These are phyloP conservation scores for Vitis cinerea DNA, from an alignment of 164 flowering plant genomes.

Conservation along the genomic window DNA sequence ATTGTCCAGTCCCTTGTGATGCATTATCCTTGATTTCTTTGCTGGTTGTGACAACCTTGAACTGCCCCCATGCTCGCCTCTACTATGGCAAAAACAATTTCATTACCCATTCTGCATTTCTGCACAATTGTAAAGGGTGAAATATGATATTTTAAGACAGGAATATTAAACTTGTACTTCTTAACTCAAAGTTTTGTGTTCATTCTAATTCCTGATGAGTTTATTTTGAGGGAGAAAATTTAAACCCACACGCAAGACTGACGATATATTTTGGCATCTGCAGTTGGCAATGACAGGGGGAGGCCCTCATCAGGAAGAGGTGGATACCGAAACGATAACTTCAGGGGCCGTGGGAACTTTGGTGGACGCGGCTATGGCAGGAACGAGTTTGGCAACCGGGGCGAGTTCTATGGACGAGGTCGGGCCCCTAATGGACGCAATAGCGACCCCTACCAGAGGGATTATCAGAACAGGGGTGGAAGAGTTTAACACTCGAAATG, in stretches of 20 bases:
- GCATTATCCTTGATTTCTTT: too few species aligned
- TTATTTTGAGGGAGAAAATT: neutral
- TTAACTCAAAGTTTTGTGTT: too few species aligned
- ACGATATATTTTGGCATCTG: neutral
- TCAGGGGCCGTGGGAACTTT: conserved; percentile 26
- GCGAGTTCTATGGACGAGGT: conserved; percentile 14
- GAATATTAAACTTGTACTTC: too few species aligned
- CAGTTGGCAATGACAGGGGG: conserved; percentile 26
- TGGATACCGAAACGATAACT: conserved; percentile 26
- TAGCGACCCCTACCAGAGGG: conserved; percentile 12
- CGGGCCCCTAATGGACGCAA: conserved; percentile 6
- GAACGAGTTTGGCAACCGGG: conserved; percentile 14
- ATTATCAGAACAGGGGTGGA: conserved; percentile 15
- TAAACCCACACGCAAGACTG: neutral
- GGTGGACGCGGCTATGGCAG: conserved; percentile 20
- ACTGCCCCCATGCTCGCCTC: too few species aligned
- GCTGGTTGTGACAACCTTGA: too few species aligned
- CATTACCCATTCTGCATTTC: too few species aligned
- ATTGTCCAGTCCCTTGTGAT: too few species aligned
- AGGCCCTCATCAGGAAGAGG: conserved; percentile 17
- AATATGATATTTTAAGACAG: too few species aligned
- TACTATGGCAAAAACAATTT: too few species aligned
- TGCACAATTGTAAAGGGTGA: too few species aligned
- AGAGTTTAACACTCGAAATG: neutral
- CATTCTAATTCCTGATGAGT: neutral